Evolutionary conservation across 805 yeast species (phyloP), one percentile per base, ranked within the genome.

Genomic region (Myxozyma sirexii): DNA sequence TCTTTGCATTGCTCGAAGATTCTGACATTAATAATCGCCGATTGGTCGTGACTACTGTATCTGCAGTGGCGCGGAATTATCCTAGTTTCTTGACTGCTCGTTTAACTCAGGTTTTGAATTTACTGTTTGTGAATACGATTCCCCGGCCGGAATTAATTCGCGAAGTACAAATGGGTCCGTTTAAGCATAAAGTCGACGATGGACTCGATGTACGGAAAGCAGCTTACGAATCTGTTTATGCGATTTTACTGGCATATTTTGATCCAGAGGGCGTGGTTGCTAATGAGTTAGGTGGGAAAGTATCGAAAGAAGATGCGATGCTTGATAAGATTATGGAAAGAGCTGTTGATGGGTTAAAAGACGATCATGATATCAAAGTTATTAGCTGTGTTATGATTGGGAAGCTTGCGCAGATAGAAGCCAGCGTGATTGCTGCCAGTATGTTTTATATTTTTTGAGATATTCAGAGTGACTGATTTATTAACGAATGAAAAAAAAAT

Each of bases 121-220:
- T 71, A 0, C 74, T 88, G 2, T 80, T 80, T 64, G 74, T 72
- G 3, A 90, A 87, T 68, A 77, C 88, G 47, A 74, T 73, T 12
- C 77, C 85, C 0, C 81, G 81, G 64, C 80, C 79, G 33, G 80
- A 82, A 57, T 84, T 82, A 67, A 82, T 86, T 46, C 84, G 84
- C 56, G 76, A 79, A 19, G 85, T 90, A 35, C 87, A 86, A 48
- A 88, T 90, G 83, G 97, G 97, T 1, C 96, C 96, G 0, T 89
- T 87, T 77, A 88, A 88, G 69, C 92, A 88, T 70, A 84, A 84
- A 62, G 81, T 88, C 41, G 97, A 90, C 68, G 86, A 85, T 65
- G 94, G 91, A 0, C 76, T 88, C 41, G 90, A 84, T 60, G 82
- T 84, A 59, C 79, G 96, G 55, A 87, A 87, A 69, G 80, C 87